phyloP scores from a whole-genome alignment of 371 early-diverging fungal species.

The Blakeslea trispora region DNA sequence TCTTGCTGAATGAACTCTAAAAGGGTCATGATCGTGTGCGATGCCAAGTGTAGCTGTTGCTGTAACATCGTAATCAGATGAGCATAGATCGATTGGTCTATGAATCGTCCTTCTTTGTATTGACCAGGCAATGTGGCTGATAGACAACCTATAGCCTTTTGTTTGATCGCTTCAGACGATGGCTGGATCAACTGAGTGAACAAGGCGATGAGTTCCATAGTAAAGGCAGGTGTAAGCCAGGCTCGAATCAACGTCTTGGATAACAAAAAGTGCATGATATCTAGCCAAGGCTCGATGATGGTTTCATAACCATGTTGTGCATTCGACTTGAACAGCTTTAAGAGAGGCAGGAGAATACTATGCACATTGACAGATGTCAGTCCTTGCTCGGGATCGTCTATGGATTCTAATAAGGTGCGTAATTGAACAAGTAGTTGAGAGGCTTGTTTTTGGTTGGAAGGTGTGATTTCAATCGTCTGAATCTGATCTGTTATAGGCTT shows the following conservation, averaged over 20 bases:
- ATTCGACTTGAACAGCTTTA: not conserved
- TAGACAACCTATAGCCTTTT: conserved; percentile 39
- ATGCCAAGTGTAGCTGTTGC: conserved; percentile 21
- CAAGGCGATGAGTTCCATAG: conserved; percentile 10
- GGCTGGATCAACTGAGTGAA: conserved; percentile 5
- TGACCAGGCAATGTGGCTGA: conserved; percentile 28
- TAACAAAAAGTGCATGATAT: conserved; percentile 21
- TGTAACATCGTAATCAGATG: no score
- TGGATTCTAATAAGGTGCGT: not conserved
- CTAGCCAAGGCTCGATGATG: conserved; percentile 14
- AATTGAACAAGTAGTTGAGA: conserved; percentile 5
- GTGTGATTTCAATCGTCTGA: not conserved
- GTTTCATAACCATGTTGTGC: conserved; percentile 5
- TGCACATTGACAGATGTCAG: not conserved
- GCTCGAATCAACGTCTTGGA: conserved; percentile 13
- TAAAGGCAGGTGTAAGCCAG: conserved; percentile 5
- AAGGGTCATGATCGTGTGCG: conserved; percentile 34
- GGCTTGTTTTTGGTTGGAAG: conserved; percentile 1
- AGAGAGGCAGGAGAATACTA: conserved; percentile 1
- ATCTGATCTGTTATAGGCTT: not conserved
- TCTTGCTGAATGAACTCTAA: conserved; percentile 33
- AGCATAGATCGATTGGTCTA: conserved; percentile 8
- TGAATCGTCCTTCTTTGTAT: conserved; percentile 17
- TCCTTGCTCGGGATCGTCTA: not conserved
- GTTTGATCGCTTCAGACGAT: conserved; percentile 44